These are phyloP conservation scores for Hericium erinaceus DNA, from an alignment of 768 basidiomycete species.

Conservation along the genomic window DNA sequence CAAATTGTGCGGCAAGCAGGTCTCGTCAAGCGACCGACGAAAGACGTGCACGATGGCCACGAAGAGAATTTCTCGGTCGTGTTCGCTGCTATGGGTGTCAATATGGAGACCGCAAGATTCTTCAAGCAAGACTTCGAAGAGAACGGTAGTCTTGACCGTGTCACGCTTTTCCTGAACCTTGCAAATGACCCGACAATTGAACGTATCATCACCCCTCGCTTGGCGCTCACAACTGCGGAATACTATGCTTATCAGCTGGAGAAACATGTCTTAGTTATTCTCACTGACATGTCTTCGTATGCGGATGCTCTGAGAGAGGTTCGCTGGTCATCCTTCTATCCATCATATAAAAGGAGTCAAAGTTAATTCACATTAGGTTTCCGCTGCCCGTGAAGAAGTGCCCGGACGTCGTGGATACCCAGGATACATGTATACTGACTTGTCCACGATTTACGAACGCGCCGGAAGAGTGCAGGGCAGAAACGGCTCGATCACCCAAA, in stretches of 20 bases:
- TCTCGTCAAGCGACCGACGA: constrained; percentile 91
- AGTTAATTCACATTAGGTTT: constrained; percentile 49
- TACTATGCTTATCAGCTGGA: constrained; percentile 99
- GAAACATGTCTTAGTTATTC: constrained; percentile 98
- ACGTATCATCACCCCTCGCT: constrained; percentile 97
- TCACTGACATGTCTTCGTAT: constrained; percentile 99
- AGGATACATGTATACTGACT: constrained; percentile 98
- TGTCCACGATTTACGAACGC: constrained; percentile 99
- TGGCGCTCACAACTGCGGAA: constrained; percentile 96
- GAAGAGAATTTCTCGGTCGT: constrained; percentile 99
- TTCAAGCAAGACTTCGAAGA: constrained; percentile 99
- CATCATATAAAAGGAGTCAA: background rate
- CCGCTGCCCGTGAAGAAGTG: constrained; percentile 97
- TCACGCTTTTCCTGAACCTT: constrained; percentile 96
- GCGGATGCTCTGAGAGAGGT: constrained; percentile 94
- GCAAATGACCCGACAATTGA: constrained; percentile 99
- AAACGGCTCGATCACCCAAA: constrained; percentile 99
- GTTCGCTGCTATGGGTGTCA: constrained; percentile 99
- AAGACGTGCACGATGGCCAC: constrained; percentile 96
- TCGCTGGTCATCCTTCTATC: constrained; percentile 19
- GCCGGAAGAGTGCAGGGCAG: constrained; percentile 96
- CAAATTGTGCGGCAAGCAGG: constrained; percentile 99
- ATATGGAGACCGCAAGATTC: constrained; percentile 99
- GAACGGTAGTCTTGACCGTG: constrained; percentile 93
- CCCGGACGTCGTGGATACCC: constrained; percentile 99